Evolutionary conservation across 176 grass and related monocot genomes (phyloP).

Genomic region (Otatea glauca): DNA sequence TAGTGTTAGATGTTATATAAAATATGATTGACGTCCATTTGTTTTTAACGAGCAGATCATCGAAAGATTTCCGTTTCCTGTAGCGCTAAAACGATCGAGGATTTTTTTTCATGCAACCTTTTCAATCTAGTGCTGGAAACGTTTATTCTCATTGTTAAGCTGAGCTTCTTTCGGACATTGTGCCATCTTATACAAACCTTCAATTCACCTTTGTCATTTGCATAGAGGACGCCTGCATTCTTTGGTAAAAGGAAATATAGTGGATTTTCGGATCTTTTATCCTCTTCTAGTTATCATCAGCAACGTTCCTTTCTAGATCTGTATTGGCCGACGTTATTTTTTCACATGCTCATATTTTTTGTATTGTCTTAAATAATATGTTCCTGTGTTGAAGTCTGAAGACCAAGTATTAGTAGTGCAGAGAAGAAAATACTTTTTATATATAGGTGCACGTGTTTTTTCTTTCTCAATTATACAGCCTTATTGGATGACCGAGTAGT

Average conservation of each 20-base stretch:
- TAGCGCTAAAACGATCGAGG: not conserved
- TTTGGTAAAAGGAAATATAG: not conserved
- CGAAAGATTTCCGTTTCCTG: conserved; percentile 2
- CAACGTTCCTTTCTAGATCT: not conserved
- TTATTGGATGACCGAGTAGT: not conserved
- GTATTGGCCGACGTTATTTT: not conserved
- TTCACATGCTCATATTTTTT: not conserved
- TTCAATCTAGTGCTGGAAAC: not conserved
- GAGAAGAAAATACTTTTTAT: not conserved
- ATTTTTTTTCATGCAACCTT: not conserved
- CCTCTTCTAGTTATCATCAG: not conserved
- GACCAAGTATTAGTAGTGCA: not conserved
- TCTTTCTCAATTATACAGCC: not conserved
- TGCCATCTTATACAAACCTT: not conserved
- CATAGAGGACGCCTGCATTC: not conserved
- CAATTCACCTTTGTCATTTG: not conserved
- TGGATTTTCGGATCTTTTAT: not conserved
- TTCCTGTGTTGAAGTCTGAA: not conserved
- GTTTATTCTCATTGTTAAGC: not conserved
- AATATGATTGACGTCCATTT: not conserved
- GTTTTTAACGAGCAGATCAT: not conserved
- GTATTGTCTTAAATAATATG: not conserved
- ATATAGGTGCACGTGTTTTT: conserved; percentile 7
- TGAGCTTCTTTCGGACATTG: not conserved
- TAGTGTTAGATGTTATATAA: not conserved